Evolutionary conservation across 1,139 yeast genomes (phyloP).

Genomic region (Candida neerlandica): DNA sequence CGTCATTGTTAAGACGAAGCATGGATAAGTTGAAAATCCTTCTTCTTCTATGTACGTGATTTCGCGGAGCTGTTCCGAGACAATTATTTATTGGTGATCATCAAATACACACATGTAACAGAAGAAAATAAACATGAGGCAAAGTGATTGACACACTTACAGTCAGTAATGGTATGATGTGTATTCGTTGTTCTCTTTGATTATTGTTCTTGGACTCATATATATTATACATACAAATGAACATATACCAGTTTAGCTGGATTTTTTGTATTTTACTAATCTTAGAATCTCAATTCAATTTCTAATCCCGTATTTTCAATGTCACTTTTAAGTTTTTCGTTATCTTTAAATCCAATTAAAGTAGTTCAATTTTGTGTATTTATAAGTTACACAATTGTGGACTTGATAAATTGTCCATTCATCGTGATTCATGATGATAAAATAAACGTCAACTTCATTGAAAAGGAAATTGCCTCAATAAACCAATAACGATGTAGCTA

Average conservation of each 20-base stretch:
- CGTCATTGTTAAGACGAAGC: neutral
- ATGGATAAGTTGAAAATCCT: neutral
- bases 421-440: neutral
- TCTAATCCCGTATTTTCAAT: no score
- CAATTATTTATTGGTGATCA: neutral
- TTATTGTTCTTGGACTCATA: neutral
- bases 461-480: neutral
- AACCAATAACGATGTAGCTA: neutral
- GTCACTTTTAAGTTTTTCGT: neutral
- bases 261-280: neutral
- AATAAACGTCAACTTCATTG: neutral
- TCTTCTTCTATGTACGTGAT: neutral
- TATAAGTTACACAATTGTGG: conserved; percentile 1
- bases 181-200: neutral
- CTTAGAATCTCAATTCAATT: neutral
- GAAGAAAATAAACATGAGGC: neutral
- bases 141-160: neutral
- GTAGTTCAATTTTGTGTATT: conserved; percentile 4
- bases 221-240: neutral
- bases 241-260: neutral
- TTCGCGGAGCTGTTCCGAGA: no score
- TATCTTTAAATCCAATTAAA: neutral
- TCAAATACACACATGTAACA: neutral
- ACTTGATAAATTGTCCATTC: conserved; percentile 4
- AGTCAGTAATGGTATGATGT: no score